A percentile compares a stretch with the other conserved stretches of the same genome.
Evolutionary conservation across 805 yeast species (phyloP).

Genomic region (Saturnispora ahearnii): DNA sequence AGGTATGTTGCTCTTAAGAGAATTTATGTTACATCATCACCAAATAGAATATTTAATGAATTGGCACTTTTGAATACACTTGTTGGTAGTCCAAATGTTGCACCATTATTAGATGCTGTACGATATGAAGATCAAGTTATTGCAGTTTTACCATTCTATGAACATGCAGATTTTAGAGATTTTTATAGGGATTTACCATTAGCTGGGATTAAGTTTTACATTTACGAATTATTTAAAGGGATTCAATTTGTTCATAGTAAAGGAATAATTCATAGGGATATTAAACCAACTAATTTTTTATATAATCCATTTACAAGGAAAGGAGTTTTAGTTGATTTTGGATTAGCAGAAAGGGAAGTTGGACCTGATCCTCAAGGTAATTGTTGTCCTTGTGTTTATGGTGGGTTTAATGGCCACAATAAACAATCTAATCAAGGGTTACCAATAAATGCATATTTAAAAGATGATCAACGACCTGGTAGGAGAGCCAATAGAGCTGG

Average conservation of each 20-base stretch:
- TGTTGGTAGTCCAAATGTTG: slow-evolving; percentile 64
- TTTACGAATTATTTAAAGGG: slow-evolving; percentile 71
- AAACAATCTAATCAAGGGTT: slow-evolving; percentile 21
- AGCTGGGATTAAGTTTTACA: slow-evolving; percentile 70
- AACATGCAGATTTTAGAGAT: slow-evolving; percentile 83
- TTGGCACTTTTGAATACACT: slow-evolving; percentile 63
- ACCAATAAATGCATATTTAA: slow-evolving; percentile 59
- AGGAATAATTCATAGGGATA: slow-evolving; percentile 88
- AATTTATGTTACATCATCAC: slow-evolving; percentile 92
- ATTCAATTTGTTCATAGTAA: slow-evolving; percentile 76
- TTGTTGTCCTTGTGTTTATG: slow-evolving; percentile 50
- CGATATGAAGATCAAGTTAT: slow-evolving; percentile 86
- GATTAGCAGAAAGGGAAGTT: slow-evolving; percentile 68
- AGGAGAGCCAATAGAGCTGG: slow-evolving; percentile 96
- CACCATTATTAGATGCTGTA: slow-evolving; percentile 82
- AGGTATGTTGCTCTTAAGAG: slow-evolving; percentile 77
- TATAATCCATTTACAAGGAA: slow-evolving; percentile 54
- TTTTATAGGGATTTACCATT: slow-evolving; percentile 75
- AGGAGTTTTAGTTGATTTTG: slow-evolving; percentile 89
- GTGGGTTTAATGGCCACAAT: slow-evolving; percentile 22
- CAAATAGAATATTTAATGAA: slow-evolving; percentile 84
- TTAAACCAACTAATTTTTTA: slow-evolving; percentile 89
- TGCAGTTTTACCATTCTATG: slow-evolving; percentile 85
- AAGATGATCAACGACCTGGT: slow-evolving; percentile 80
- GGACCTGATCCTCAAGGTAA: slow-evolving; percentile 24